Evolutionary conservation across 306 rosid species (phyloP).

Genomic region (Dalbergia cochinchinensis): DNA sequence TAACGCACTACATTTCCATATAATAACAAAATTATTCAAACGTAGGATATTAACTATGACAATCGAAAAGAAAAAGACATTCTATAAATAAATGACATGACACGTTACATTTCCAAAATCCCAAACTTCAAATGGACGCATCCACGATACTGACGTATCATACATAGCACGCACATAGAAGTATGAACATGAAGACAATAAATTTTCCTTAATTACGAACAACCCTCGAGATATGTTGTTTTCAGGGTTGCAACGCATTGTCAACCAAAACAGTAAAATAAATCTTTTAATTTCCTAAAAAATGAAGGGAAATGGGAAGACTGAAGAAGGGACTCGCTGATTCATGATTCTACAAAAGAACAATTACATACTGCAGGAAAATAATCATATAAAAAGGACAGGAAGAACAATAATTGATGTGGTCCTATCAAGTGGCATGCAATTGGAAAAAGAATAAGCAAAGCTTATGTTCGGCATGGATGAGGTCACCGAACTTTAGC

Average conservation of each 20-base stretch:
- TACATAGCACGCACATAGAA: background rate
- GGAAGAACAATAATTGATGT: constrained; percentile 38
- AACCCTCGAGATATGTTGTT: background rate
- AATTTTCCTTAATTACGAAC: constrained; percentile 3
- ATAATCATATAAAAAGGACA: constrained; percentile 26
- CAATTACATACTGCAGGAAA: background rate
- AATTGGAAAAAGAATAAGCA: constrained; percentile 49
- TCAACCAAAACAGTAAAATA: background rate
- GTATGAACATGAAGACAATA: background rate
- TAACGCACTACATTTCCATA: background rate
- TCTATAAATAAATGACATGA: background rate
- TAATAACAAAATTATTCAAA: background rate
- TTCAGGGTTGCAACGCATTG: background rate
- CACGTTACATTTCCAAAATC: background rate
- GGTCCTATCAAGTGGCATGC: constrained; percentile 42
- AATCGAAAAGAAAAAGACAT: background rate
- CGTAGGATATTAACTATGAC: background rate
- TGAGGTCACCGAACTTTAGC: constrained; percentile 2
- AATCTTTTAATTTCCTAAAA: background rate
- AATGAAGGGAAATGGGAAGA: background rate
- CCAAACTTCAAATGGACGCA: constrained; percentile 3
- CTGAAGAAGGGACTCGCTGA: background rate
- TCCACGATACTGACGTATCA: background rate
- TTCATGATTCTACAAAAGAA: constrained; percentile 22
- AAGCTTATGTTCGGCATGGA: constrained; percentile 24